phyloP scores from a whole-genome alignment of 176 grass and related monocot species.

The Poa annua region DNA sequence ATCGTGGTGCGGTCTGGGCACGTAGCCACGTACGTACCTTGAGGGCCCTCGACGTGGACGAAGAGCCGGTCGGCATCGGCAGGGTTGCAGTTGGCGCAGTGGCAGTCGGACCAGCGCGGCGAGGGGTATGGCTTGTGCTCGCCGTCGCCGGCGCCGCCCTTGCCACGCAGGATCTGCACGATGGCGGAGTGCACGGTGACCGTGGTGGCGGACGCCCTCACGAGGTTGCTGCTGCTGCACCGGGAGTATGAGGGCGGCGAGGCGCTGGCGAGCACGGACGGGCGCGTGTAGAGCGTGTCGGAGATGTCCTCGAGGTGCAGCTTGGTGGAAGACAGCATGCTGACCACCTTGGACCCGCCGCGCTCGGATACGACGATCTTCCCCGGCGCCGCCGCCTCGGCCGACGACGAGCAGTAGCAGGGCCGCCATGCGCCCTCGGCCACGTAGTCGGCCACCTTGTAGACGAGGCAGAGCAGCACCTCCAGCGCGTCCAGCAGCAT shows the following conservation, averaged over 20 bases:
- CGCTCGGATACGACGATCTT: conserved; percentile 89
- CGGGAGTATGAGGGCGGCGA: background rate
- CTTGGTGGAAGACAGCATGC: conserved; percentile 66
- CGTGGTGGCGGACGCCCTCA: conserved; percentile 39
- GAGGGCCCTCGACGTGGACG: conserved; percentile 75
- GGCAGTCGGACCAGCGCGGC: conserved; percentile 94
- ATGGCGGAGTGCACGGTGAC: conserved; percentile 78
- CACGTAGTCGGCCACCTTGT: conserved; percentile 83
- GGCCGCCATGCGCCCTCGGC: conserved; percentile 83
- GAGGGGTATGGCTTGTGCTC: conserved; percentile 49
- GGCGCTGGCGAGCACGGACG: conserved; percentile 58
- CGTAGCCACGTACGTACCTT: conserved; percentile 30
- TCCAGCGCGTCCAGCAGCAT: conserved; percentile 75
- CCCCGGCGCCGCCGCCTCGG: conserved; percentile 41
- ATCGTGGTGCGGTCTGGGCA: background rate
- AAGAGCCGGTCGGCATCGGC: conserved; percentile 68
- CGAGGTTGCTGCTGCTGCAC: background rate
- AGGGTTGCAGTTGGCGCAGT: conserved; percentile 86
- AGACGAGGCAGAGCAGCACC: conserved; percentile 68
- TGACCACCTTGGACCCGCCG: conserved; percentile 87
- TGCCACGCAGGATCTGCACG: conserved; percentile 77
- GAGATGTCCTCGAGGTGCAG: conserved; percentile 97
- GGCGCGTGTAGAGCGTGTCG: conserved; percentile 87
- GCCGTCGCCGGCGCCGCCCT: conserved; percentile 42
- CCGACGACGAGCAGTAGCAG: conserved; percentile 79